Percentiles rank a stretch among this genome's conserved stretches.
These are phyloP conservation scores for Pichia scutulata DNA, from an alignment of 805 yeast genomes.

Conservation along the genomic window DNA sequence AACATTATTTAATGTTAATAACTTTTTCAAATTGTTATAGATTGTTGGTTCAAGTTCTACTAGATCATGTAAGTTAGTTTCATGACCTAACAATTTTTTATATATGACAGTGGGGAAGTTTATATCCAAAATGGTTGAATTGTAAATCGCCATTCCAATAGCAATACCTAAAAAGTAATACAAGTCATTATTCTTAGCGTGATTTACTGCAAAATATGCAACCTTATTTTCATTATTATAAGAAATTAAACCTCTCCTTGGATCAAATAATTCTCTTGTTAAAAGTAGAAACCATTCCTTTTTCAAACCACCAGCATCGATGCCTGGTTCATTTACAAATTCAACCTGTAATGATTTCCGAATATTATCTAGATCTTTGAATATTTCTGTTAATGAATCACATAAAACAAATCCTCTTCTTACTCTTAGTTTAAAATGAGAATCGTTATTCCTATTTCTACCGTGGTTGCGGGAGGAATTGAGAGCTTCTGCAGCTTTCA, in stretches of 20 bases:
- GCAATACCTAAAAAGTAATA: slow-evolving; percentile 80
- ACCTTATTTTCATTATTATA: slow-evolving; percentile 61
- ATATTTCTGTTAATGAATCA: slow-evolving; percentile 66
- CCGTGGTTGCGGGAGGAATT: slow-evolving; percentile 56
- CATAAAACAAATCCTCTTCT: slow-evolving; percentile 58
- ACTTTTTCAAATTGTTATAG: slow-evolving; percentile 40
- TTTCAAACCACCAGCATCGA: slow-evolving; percentile 91
- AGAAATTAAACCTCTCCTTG: slow-evolving; percentile 57
- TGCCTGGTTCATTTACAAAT: slow-evolving; percentile 82
- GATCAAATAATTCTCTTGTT: slow-evolving; percentile 61
- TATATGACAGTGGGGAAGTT: slow-evolving; percentile 70
- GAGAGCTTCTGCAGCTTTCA: slow-evolving; percentile 85
- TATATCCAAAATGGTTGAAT: slow-evolving; percentile 78
- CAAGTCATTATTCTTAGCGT: slow-evolving; percentile 38
- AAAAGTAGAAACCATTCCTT: slow-evolving; percentile 89
- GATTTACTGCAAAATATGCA: slow-evolving; percentile 63
- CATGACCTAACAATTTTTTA: slow-evolving; percentile 57
- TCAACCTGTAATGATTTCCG: slow-evolving; percentile 72
- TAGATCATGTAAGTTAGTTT: slow-evolving; percentile 56
- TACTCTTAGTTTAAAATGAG: slow-evolving; percentile 60
- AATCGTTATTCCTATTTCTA: slow-evolving; percentile 50
- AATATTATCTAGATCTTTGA: slow-evolving; percentile 48
- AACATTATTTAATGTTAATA: slow-evolving; percentile 37
- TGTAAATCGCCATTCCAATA: slow-evolving; percentile 84
- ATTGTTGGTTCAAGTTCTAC: slow-evolving; percentile 61